Conservation (phyloP, 2,329 filamentous ascomycete genomes). For the Aspergillus sergii region DNA sequence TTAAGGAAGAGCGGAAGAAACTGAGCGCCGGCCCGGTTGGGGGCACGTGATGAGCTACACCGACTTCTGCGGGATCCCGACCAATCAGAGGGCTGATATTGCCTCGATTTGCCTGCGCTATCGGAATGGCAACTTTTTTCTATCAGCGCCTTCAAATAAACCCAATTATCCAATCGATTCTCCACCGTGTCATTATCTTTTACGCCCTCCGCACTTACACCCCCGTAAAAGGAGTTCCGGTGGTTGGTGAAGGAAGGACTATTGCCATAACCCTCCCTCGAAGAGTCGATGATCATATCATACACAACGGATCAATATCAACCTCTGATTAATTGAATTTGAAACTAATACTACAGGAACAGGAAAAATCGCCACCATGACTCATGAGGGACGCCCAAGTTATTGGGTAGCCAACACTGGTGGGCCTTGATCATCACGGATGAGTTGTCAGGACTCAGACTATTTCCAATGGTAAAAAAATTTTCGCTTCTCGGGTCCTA, state of each 20-base stretch:
- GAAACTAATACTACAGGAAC: neutral
- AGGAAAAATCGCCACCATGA: neutral
- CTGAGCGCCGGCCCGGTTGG: conserved; percentile 26
- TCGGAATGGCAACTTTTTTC: conserved; percentile 15
- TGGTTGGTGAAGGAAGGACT: neutral
- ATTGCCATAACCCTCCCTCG: neutral
- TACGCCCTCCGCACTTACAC: neutral
- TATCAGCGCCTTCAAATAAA: neutral
- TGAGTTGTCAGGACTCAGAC: neutral
- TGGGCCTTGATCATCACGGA: neutral
- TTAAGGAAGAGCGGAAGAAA: conserved; percentile 10
- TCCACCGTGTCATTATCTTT: neutral
- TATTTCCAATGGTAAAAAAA: neutral
- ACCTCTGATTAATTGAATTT: neutral
- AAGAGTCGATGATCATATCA: neutral
- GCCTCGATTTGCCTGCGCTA: conserved; percentile 13
- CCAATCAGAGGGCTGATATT: conserved; percentile 30
- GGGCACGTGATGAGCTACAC: conserved; percentile 32
- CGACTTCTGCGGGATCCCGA: conserved; percentile 20
- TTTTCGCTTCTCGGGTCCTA: neutral
- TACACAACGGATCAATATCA: neutral
- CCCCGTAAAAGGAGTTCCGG: neutral
- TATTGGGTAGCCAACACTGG: neutral
- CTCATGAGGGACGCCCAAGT: neutral
- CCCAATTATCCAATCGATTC: conserved; percentile 3